Base-by-base conservation (phyloP, 768 basidiomycete genomes). In the Psilocybe sp. region DNA sequence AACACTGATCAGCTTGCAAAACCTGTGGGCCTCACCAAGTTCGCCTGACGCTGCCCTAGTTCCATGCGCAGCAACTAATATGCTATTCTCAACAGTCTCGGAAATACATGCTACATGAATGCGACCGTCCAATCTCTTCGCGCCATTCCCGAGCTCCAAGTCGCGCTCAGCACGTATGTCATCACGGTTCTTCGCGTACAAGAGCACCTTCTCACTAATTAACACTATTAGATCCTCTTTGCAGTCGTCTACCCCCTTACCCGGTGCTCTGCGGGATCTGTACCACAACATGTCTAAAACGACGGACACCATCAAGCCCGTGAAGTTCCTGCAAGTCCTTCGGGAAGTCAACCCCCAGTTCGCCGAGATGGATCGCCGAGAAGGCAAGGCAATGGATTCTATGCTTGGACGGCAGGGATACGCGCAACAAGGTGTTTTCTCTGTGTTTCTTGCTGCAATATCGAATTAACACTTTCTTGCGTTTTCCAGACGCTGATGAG, bases 81-180 rank as follows among this genome's bases (percentile, higher is more conserved):
- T 23, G 32, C 35, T 20, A 40, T 9, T 36, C 44, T 4, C 23
- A 49, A 13, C 55, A 83, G 81, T 61, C 72, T 95, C 34, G 94
- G 96, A 33, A 98, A 98, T 64, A 98, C 95, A 0, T 98, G 96
- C 62, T 99, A 99, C 70, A 92, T 98, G 87, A 98, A 96, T 64
- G 84, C 97, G 1, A 92, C 91, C 1, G 74, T 98, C 1, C 97
- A 99, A 72, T 86, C 89, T n/a, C 78, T 99, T 54, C 88, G 92
- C 18, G 84, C 90, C 3, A 87, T 99, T 44, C 94, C 95, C 2
- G 93, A 97, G 59, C 78, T 99, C 4, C 86, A 89, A 60, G 64
- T 75, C 1, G 89, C 91, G 0, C 75, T 98, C 16, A 67, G 66
- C 60, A 68, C 70, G 81, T 87, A 62, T 56, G 80, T 67, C n/a